These are phyloP conservation scores for Aspergillus candidus DNA, from an alignment of 2,329 filamentous ascomycete genomes.

Conservation along the genomic window DNA sequence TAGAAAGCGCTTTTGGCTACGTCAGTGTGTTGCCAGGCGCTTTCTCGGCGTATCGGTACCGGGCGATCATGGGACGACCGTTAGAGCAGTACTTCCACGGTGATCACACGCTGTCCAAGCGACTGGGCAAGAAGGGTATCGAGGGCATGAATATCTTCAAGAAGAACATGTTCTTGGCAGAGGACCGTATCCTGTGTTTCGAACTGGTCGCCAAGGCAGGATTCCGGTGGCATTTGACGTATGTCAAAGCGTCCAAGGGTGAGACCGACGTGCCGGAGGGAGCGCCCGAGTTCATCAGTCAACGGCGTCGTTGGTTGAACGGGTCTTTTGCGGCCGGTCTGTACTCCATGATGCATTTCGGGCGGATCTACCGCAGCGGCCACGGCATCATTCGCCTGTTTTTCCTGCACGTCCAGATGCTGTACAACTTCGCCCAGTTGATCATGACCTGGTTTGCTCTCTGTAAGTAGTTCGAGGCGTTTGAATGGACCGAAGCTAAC, in stretches of 20 bases:
- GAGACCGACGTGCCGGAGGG: constrained; percentile 98
- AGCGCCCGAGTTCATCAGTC: constrained; percentile 92
- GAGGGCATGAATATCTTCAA: constrained; percentile 99
- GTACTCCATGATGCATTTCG: constrained; percentile 97
- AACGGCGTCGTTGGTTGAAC: constrained; percentile 98
- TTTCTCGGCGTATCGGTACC: constrained; percentile 96
- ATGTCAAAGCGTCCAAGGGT: constrained; percentile 98
- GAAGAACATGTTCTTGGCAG: constrained; percentile 99
- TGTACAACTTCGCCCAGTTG: constrained; percentile 89
- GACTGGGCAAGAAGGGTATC: constrained; percentile 97
- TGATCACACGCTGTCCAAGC: constrained; percentile 93
- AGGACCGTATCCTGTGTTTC: constrained; percentile 99
- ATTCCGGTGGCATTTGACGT: constrained; percentile 97
- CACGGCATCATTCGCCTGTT: constrained; percentile 98
- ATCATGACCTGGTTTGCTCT: constrained; percentile 84
- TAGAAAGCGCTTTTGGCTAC: constrained; percentile 96
- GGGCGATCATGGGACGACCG: constrained; percentile 95
- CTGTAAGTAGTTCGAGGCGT: no score
- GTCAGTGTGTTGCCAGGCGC: constrained; percentile 97
- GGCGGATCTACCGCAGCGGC: constrained; percentile 95
- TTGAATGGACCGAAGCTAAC: no score
- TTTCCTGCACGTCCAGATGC: constrained; percentile 92
- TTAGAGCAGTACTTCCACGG: constrained; percentile 99
- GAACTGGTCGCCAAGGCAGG: constrained; percentile 97
- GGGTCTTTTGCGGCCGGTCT: constrained; percentile 96